Conservation (phyloP, 75 land plant species). For the Adiantum capillusveneris region DNA sequence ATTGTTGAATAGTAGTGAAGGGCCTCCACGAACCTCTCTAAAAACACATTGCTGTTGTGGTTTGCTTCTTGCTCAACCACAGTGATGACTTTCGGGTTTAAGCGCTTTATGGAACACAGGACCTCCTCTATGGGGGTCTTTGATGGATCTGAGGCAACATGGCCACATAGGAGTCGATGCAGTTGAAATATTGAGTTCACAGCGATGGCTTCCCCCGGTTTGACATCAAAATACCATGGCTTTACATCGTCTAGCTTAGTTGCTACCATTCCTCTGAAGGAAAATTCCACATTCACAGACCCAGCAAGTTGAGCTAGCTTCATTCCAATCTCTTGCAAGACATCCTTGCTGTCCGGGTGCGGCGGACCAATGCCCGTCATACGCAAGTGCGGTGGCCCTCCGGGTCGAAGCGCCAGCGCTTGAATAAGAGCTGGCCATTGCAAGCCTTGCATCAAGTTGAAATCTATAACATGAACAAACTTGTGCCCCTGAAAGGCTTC, state of each 20-base stretch:
- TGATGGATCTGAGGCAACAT: constrained; percentile 1
- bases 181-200: constrained; percentile 79
- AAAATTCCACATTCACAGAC: constrained; percentile 59
- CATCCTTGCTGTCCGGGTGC: constrained; percentile 35
- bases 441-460: constrained; percentile 64
- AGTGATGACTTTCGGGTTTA: constrained; percentile 67
- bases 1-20: constrained; percentile 77
- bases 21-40: constrained; percentile 67
- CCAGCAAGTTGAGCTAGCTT: constrained; percentile 59
- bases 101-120: constrained; percentile 31
- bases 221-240: constrained; percentile 58
- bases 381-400: constrained; percentile 71
- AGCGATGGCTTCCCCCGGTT: constrained; percentile 51
- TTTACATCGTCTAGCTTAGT: constrained; percentile 55
- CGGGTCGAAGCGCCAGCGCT: constrained; percentile 73
- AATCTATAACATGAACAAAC: constrained; percentile 70
- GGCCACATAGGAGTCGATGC: constrained; percentile 40
- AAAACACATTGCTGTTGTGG: constrained; percentile 53
- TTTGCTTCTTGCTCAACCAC: constrained; percentile 89
- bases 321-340: constrained; percentile 59
- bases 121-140: constrained; percentile 46
- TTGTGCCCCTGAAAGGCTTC: constrained; percentile 72
- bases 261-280: constrained; percentile 68
- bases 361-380: constrained; percentile 83
- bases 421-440: constrained; percentile 95